phyloP scores from a whole-genome alignment of 768 basidiomycete genomes.

The Boletales sp. region DNA sequence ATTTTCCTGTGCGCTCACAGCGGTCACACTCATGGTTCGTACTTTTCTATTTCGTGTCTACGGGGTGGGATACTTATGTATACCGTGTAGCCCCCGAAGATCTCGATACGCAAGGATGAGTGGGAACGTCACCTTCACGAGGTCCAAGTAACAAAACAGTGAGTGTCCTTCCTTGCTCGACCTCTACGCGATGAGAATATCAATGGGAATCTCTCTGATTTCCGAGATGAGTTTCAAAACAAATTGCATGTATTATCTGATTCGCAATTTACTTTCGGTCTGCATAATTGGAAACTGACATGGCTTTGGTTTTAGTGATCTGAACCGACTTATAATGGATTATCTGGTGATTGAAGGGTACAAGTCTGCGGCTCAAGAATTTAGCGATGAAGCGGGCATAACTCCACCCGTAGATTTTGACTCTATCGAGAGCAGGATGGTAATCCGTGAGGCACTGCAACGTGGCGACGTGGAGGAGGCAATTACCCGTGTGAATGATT shows the following conservation, averaged over 20 bases:
- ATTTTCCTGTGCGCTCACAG: conserved; percentile 22
- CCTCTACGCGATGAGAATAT: conserved; percentile 56
- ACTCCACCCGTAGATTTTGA: conserved; percentile 80
- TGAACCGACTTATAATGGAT: conserved; percentile 94
- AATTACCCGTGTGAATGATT: conserved; percentile 90
- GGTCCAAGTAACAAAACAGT: conserved; percentile 85
- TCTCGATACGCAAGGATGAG: conserved; percentile 68
- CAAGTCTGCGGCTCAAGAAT: conserved; percentile 93
- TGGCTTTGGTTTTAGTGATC: conserved; percentile 57
- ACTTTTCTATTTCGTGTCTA: conserved; percentile 1
- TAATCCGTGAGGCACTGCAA: conserved; percentile 90
- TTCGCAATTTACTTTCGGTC: conserved; percentile 22
- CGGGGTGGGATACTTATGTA: not conserved
- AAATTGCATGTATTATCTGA: conserved; percentile 91
- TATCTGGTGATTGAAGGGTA: conserved; percentile 98
- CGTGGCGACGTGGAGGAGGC: conserved; percentile 94
- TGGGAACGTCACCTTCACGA: conserved; percentile 84
- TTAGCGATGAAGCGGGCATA: conserved; percentile 83
- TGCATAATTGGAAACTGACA: conserved; percentile 17
- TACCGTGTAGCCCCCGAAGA: conserved; percentile 45
- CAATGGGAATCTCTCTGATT: conserved; percentile 99
- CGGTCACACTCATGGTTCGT: conserved; percentile 32
- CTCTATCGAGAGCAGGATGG: conserved; percentile 90
- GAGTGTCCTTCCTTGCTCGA: conserved; percentile 41
- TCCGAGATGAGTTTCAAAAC: conserved; percentile 58